Evolutionary conservation across 1,284 basidiomycete genomes (phyloP).

Genomic region (Lentinus polychrous): DNA sequence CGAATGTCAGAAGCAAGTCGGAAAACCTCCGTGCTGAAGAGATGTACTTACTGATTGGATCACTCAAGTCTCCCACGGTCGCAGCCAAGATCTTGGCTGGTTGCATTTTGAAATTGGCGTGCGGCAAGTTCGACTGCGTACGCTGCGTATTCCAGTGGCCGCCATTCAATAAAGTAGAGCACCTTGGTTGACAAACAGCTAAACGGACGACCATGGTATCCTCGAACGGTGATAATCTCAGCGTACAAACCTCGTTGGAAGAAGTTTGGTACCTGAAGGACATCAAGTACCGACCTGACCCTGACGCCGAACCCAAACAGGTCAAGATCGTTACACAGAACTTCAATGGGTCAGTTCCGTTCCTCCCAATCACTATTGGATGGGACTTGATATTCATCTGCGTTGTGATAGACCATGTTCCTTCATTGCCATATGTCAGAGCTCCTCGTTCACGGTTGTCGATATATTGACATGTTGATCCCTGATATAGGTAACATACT

Average conservation of each 20-base stretch:
- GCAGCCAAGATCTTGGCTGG: too few species aligned
- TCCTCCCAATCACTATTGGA: conserved; percentile 2
- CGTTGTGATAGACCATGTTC: conserved; percentile 66
- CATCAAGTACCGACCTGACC: conserved; percentile 43
- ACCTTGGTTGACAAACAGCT: too few species aligned
- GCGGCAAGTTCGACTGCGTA: too few species aligned
- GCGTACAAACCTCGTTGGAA: conserved; percentile 15
- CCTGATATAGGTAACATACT: conserved; percentile 74
- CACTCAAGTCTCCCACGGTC: too few species aligned
- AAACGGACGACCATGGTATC: too few species aligned
- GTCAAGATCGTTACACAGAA: conserved; percentile 78
- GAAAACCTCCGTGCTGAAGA: too few species aligned
- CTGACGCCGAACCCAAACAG: conserved; percentile 27
- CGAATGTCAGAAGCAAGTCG: too few species aligned
- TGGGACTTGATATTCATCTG: background rate
- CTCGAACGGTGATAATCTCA: background rate
- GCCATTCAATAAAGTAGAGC: too few species aligned
- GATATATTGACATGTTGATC: conserved; percentile 7
- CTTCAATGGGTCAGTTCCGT: conserved; percentile 58
- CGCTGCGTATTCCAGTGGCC: too few species aligned
- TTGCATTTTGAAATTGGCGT: too few species aligned
- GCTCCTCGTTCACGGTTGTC: conserved; percentile 2
- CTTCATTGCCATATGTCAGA: conserved; percentile 79
- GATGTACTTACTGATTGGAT: too few species aligned
- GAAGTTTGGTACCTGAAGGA: conserved; percentile 80